These are phyloP conservation scores for Zymoseptoria passerinii DNA, from an alignment of 2,329 filamentous ascomycete genomes.

Conservation along the genomic window DNA sequence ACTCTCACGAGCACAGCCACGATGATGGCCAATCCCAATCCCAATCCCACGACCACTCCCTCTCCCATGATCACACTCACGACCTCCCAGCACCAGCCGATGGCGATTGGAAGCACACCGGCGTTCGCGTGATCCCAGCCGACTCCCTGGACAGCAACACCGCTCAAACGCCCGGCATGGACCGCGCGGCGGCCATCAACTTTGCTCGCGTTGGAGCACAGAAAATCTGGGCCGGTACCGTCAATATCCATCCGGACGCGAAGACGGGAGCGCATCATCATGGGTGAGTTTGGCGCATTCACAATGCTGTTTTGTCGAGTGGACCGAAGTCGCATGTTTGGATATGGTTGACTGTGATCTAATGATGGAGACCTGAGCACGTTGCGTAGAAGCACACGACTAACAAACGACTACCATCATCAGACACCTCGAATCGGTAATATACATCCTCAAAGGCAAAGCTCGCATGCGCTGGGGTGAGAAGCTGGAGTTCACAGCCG, in stretches of 20 bases:
- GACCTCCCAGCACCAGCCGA: conserved; percentile 15
- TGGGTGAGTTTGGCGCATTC: background rate
- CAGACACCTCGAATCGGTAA: conserved; percentile 40
- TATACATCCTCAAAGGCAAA: conserved; percentile 39
- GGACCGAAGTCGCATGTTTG: background rate
- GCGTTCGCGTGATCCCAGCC: conserved; percentile 37
- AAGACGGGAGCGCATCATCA: conserved; percentile 33
- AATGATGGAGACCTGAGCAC: background rate
- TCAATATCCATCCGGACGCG: conserved; percentile 37
- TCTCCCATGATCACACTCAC: conserved; percentile 10
- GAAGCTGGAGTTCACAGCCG: conserved; percentile 38
- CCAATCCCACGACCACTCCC: background rate
- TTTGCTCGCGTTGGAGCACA: conserved; percentile 37
- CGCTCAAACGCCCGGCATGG: conserved; percentile 38
- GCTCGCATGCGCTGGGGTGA: conserved; percentile 42
- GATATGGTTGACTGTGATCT: background rate
- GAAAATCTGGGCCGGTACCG: conserved; percentile 41
- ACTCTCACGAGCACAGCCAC: background rate
- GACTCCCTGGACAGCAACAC: conserved; percentile 37
- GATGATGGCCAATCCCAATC: background rate
- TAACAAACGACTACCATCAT: conserved; percentile 23
- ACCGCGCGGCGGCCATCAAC: conserved; percentile 38
- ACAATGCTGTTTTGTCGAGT: background rate
- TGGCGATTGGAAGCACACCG: conserved; percentile 34
- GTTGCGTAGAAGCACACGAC: background rate